phyloP scores from a whole-genome alignment of 495 filamentous ascomycete genomes.

The Haplographium delicatum region DNA sequence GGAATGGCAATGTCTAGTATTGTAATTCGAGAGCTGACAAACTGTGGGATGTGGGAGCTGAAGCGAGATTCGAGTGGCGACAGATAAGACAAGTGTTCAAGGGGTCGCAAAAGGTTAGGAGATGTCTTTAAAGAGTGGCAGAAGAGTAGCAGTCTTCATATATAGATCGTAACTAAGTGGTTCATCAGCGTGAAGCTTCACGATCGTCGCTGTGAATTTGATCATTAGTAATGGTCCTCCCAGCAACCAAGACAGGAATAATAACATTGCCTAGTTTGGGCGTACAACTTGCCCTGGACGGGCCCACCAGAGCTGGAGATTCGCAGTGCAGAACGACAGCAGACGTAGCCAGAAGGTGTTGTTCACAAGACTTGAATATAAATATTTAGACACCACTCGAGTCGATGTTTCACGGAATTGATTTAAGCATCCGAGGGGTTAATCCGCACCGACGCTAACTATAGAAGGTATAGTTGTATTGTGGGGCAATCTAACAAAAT shows the following conservation, averaged over 20 bases:
- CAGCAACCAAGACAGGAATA: slow-evolving; percentile 12
- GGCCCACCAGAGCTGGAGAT: slow-evolving; percentile 24
- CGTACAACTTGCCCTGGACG: slow-evolving; percentile 23
- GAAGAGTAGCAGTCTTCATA: slow-evolving; percentile 19
- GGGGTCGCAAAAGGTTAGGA: not conserved
- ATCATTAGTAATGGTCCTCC: slow-evolving; percentile 20
- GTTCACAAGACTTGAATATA: slow-evolving; percentile 19
- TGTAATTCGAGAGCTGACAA: too few species aligned
- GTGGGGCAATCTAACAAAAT: too few species aligned
- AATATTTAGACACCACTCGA: slow-evolving; percentile 14
- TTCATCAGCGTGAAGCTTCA: slow-evolving; percentile 9
- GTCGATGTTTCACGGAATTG: slow-evolving; percentile 19
- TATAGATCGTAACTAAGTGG: slow-evolving; percentile 2
- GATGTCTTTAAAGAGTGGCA: slow-evolving; percentile 21
- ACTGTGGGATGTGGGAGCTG: not conserved
- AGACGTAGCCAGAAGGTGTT: not conserved
- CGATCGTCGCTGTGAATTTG: slow-evolving; percentile 13
- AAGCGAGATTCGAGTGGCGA: not conserved
- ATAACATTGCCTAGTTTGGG: slow-evolving; percentile 22
- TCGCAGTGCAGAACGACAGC: not conserved
- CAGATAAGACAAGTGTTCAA: not conserved
- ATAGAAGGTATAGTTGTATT: too few species aligned
- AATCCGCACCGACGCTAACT: slow-evolving; percentile 18
- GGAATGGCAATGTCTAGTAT: too few species aligned
- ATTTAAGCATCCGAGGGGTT: slow-evolving; percentile 17